Evolutionary conservation across 202 grass and related monocot species (phyloP).

Genomic region (Saccharum hybrid): DNA sequence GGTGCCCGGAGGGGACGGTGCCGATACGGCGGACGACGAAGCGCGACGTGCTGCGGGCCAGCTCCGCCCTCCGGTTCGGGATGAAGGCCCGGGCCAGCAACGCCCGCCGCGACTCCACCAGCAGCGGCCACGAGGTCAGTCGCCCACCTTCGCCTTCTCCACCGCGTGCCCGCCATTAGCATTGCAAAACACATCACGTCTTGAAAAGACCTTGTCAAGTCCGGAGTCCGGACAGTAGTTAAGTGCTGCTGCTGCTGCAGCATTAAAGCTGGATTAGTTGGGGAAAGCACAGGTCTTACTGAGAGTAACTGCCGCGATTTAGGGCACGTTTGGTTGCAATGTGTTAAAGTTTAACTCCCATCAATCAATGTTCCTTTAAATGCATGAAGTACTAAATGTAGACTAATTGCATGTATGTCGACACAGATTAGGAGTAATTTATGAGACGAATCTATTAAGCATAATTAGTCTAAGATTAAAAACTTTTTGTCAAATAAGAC

Average conservation of each 20-base stretch:
- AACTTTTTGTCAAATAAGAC: no score
- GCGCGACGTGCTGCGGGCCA: slow-evolving; percentile 51
- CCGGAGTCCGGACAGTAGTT: neutral
- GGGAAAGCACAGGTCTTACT: neutral
- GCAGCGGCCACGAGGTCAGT: slow-evolving; percentile 75
- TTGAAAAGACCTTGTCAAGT: neutral
- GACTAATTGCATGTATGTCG: no score
- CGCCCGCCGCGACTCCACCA: slow-evolving; percentile 63
- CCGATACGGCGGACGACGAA: slow-evolving; percentile 65
- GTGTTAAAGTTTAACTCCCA: no score
- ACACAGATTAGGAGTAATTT: no score
- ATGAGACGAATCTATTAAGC: no score
- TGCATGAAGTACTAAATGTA: no score
- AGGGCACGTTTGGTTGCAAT: no score
- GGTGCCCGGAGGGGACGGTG: slow-evolving; percentile 65
- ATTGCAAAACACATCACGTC: neutral
- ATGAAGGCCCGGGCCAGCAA: slow-evolving; percentile 56
- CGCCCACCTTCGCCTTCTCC: neutral
- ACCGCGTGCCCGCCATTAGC: neutral
- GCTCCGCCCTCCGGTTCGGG: slow-evolving; percentile 61
- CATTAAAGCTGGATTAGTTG: slow-evolving; percentile 12
- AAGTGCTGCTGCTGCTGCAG: no score
- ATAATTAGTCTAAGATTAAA: no score
- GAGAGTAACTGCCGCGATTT: slow-evolving; percentile 30
- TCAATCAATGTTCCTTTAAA: no score